Base-by-base conservation (phyloP, 106 monocot species). In the Vanilla planifolia region DNA sequence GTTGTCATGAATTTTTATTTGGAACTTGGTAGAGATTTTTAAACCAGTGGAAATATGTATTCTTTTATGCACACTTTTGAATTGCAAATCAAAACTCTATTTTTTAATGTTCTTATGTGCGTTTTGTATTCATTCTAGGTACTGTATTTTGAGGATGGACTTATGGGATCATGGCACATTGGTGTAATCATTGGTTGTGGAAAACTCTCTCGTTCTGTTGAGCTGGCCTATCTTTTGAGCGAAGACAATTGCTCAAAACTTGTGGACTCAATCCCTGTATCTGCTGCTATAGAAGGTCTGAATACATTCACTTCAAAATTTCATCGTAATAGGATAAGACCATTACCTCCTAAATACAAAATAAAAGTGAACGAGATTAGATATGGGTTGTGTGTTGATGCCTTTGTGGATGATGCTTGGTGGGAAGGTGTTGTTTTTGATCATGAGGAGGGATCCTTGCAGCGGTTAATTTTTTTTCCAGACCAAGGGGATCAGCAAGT, bases 371-470 rank as follows among this genome's bases (percentile, higher is more conserved):
- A 27, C 6, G 64, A 59, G 8, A 40, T 80, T 35, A 62, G 40
- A 26, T 89, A 80, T 43, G 80, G 84, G 15, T 34, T 72, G 6
- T 89, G 89, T 56, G 80, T 89, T 48, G 89, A 89, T 77, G 89
- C 72, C 14, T 68, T 68, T 22, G 41, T 89, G n/a, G 22, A 84
- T 48, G 69, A 70, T 59, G 77, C 74, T 9, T 89, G 84, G 89
- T 89, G 84, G 80, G 89, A 89, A 72, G 89, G 89, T 8, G 89
- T 84, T 0, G 51, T 84, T 11, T 75, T 84, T 45, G 84, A 89
- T 55, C 60, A 52, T 5, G 15, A 58, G 0, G 69, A 77, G 22
- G 65, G 66, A 37, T 67, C 68, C 1, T 4, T 35, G 6, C 43
- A 60, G 26, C 74, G 84, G 19, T 47, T 55, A 67, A 48, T 89